Percentiles rank a stretch among this genome's conserved stretches.
phyloP scores from a whole-genome alignment of 371 early-diverging fungal species.

The Blakeslea trispora region DNA sequence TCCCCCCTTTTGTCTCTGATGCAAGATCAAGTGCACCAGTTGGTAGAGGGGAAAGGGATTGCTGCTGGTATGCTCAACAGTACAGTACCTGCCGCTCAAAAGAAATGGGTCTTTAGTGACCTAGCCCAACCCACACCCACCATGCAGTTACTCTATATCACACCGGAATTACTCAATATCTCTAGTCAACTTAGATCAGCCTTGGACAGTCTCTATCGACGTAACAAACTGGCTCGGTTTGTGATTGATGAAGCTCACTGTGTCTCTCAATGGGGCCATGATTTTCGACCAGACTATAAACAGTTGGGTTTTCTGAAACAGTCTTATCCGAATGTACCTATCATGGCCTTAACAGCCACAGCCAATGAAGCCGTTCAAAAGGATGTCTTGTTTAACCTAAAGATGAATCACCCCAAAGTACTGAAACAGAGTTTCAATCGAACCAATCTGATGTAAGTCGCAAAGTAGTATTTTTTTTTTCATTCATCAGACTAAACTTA shows the following conservation, averaged over 20 bases:
- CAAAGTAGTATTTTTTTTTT: no score
- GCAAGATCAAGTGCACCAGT: constrained; percentile 94
- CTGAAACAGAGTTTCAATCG: constrained; percentile 93
- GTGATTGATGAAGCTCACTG: constrained; percentile 99
- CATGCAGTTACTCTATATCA: constrained; percentile 86
- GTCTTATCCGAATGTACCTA: constrained; percentile 80
- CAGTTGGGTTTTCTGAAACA: constrained; percentile 65
- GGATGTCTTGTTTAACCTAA: constrained; percentile 70
- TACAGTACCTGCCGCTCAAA: constrained; percentile 51
- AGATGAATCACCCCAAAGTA: constrained; percentile 68
- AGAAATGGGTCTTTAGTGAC: constrained; percentile 61
- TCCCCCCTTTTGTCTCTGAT: constrained; percentile 98
- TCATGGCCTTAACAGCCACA: constrained; percentile 99
- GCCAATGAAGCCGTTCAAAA: constrained; percentile 92
- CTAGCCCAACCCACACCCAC: constrained; percentile 35
- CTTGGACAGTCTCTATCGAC: constrained; percentile 60
- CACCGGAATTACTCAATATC: constrained; percentile 92
- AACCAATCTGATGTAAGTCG: constrained; percentile 62
- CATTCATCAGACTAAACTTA: no score
- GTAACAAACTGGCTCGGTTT: constrained; percentile 79
- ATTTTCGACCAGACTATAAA: constrained; percentile 90
- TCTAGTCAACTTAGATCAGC: constrained; percentile 65
- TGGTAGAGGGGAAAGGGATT: constrained; percentile 77
- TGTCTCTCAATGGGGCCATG: constrained; percentile 97
- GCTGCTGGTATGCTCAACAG: constrained; percentile 78